These are phyloP conservation scores for Melocanna baccifera DNA, from an alignment of 176 grass and related monocot genomes.

Conservation along the genomic window DNA sequence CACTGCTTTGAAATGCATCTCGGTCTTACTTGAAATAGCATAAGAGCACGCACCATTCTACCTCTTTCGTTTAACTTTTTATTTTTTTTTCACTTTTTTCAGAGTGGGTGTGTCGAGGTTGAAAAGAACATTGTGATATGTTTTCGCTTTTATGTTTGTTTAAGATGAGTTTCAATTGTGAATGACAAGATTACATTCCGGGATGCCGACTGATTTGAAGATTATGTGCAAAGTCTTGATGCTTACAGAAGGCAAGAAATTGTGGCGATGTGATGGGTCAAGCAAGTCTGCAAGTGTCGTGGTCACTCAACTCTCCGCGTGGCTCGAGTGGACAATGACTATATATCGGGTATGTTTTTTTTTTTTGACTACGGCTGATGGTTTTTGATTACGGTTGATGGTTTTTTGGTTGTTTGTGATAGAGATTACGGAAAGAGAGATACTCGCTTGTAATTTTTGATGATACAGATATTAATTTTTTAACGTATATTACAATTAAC, in stretches of 20 bases:
- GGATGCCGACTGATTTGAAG: neutral
- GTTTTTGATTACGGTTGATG: too few species aligned
- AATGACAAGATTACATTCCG: neutral
- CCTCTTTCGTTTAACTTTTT: fast-evolving
- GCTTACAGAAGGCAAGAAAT: neutral
- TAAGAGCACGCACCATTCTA: neutral
- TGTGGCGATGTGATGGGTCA: neutral
- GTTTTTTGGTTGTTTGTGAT: too few species aligned
- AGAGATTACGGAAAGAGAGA: too few species aligned
- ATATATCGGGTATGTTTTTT: too few species aligned
- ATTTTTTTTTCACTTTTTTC: neutral
- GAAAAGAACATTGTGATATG: neutral
- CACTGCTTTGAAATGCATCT: neutral
- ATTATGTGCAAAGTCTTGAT: neutral
- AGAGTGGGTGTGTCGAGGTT: neutral
- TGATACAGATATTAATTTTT: too few species aligned
- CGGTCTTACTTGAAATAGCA: neutral
- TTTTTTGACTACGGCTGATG: too few species aligned
- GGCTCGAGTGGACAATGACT: neutral
- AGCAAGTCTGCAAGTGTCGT: neutral
- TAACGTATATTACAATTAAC: too few species aligned
- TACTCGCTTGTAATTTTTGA: too few species aligned
- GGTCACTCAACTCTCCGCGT: neutral
- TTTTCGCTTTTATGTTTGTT: neutral
- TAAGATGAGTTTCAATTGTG: neutral